These are phyloP conservation scores for Trapa incisa DNA, from an alignment of 345 rosid species.

Conservation along the genomic window DNA sequence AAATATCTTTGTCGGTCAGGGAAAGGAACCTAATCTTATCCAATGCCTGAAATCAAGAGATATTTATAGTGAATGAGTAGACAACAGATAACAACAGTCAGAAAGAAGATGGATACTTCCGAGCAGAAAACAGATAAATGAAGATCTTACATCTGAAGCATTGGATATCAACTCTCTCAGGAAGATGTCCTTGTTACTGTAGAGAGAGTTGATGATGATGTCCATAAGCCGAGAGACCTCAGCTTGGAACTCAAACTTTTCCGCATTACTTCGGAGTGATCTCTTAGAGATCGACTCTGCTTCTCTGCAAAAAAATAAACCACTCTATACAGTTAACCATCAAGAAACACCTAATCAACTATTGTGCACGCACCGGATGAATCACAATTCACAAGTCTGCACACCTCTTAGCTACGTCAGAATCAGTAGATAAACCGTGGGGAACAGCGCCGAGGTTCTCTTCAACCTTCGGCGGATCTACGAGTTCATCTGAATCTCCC, in stretches of 20 bases:
- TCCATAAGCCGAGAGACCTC: constrained; percentile 99
- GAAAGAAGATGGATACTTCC: background rate
- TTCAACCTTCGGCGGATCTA: constrained; percentile 89
- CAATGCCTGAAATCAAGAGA: constrained; percentile 45
- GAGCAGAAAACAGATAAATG: background rate
- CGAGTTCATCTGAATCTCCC: constrained; percentile 36
- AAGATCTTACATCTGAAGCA: constrained; percentile 79
- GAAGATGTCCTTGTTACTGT: constrained; percentile 97
- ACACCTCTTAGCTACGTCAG: constrained; percentile 84
- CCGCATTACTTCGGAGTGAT: constrained; percentile 67
- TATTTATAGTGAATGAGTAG: constrained; percentile 7
- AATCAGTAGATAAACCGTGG: constrained; percentile 80
- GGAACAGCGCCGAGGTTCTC: constrained; percentile 91
- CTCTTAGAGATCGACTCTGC: constrained; percentile 86
- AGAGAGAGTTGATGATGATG: constrained; percentile 88
- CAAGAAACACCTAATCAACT: background rate
- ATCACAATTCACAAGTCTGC: background rate
- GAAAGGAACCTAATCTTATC: constrained; percentile 95
- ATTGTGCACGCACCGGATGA: background rate
- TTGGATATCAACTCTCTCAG: constrained; percentile 92
- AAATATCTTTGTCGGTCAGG: constrained; percentile 75
- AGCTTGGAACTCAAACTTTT: constrained; percentile 97
- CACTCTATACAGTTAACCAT: background rate
- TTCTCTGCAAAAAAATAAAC: constrained; percentile 37
- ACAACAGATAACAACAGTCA: background rate